Evolutionary conservation across 495 filamentous ascomycete genomes (phyloP), one percentile per base, ranked within the genome.

Genomic region (Apiosordaria backusii): DNA sequence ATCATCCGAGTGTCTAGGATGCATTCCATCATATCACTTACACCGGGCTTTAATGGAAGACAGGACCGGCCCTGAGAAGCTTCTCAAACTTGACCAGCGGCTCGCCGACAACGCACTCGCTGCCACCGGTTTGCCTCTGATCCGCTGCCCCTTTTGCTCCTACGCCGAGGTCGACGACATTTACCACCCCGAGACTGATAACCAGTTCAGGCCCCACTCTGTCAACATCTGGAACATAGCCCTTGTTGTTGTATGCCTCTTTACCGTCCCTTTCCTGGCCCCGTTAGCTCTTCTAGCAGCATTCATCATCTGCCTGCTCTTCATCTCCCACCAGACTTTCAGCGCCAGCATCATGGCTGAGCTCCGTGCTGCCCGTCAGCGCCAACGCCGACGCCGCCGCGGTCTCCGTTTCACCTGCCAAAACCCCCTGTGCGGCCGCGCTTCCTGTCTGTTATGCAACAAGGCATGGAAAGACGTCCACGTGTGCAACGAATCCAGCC

Each of bases 91-190:
- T 13, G 89, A 97, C 68, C 87, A 91, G 67, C 87, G 90, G 18
- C 78, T 92, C 3, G 89, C 89, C 1, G 87, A 87, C 16, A 90
- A 96, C 67, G 82, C 79, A 2, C 82, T 99, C 7, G 71, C 89
- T 27, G 87, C 89, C 60, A 89, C 89, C 29, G 80, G 85, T 21
- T 76, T 97, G 19, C 87, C 88, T n/a, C 84, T 97, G 16, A 78
- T 96, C 60, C 86, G 87, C 35, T 99, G 95, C 71, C 93, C 93
- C 0, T 97, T 94, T 71, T 99, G 95, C 82, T 78, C 82, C 55
- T 99, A 97, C 70, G 92, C 91, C 40, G 94, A 98, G 78, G 84
- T 89, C 16, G 91, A 97, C 74, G 90, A 95, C 45, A 81, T 89
- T 55, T 90, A 90, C 70, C 81, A 90, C 57, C 86, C 87, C 16